phyloP scores from a whole-genome alignment of 2,329 filamentous ascomycete species.

The Fusarium bulbicola region DNA sequence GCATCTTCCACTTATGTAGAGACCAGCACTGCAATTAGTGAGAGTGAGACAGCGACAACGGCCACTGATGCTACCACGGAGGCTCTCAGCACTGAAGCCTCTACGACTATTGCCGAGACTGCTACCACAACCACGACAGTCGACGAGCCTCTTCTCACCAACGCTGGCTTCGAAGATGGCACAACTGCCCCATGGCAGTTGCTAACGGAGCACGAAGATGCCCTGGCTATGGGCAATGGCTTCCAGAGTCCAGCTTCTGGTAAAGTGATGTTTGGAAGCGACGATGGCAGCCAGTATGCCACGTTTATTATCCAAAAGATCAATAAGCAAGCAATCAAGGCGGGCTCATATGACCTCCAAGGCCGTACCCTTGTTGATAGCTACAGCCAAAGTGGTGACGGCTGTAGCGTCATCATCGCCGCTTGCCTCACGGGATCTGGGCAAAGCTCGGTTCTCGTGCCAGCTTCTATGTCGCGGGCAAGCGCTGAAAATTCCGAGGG shows the following conservation, averaged over 20 bases:
- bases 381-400: neutral
- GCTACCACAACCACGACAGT: neutral
- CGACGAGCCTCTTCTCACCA: neutral
- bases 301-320: neutral
- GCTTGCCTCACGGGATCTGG: neutral
- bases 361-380: neutral
- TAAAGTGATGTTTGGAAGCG: neutral
- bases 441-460: fast-evolving
- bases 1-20: neutral
- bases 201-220: fast-evolving
- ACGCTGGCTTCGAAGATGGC: neutral
- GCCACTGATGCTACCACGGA: neutral
- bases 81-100: neutral
- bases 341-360: neutral
- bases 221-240: neutral
- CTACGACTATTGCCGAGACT: neutral
- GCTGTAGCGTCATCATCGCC: neutral
- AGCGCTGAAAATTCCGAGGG: neutral
- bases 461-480: fast-evolving
- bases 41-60: neutral
- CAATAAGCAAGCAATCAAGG: neutral
- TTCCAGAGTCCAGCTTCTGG: neutral
- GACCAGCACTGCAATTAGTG: neutral
- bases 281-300: neutral
- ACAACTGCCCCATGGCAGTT: neutral